Evolutionary conservation across 2,329 filamentous ascomycete species (phyloP).

Genomic region (Elsinoe fawcettii): DNA sequence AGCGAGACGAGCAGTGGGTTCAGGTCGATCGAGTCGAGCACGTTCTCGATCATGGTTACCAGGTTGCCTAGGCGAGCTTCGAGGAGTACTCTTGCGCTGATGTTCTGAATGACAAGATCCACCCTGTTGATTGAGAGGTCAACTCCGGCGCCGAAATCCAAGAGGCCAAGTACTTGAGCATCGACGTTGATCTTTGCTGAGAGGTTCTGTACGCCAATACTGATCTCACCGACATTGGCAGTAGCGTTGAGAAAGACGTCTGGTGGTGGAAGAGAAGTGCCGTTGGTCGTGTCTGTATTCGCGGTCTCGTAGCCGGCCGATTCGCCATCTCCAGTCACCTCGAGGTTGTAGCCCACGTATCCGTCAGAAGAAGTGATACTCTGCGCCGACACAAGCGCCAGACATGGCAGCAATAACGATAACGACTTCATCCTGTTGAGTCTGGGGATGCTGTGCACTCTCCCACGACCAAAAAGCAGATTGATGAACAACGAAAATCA

Average conservation of each 20-base stretch:
- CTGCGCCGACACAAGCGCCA: slow-evolving; percentile 15
- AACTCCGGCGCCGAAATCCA: slow-evolving; percentile 55
- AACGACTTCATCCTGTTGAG: slow-evolving; percentile 2
- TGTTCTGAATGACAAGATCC: slow-evolving; percentile 49
- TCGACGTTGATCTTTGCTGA: slow-evolving; percentile 55
- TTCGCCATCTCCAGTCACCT: slow-evolving; percentile 27
- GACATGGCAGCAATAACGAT: slow-evolving; percentile 6
- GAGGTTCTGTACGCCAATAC: slow-evolving; percentile 52
- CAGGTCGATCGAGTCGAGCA: slow-evolving; percentile 51
- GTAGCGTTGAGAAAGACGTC: slow-evolving; percentile 56
- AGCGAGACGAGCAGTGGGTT: slow-evolving; percentile 48
- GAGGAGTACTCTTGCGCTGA: slow-evolving; percentile 51
- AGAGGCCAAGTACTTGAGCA: slow-evolving; percentile 50
- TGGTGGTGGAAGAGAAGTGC: slow-evolving; percentile 41
- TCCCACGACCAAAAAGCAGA: not conserved
- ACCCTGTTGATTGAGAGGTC: slow-evolving; percentile 52
- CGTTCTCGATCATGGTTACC: slow-evolving; percentile 51
- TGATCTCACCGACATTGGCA: slow-evolving; percentile 51
- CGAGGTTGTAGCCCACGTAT: slow-evolving; percentile 27
- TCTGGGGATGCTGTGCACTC: slow-evolving; percentile 11
- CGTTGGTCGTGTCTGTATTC: slow-evolving; percentile 20
- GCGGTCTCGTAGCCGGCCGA: slow-evolving; percentile 41
- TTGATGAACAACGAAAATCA: not conserved
- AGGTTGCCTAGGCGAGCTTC: slow-evolving; percentile 55
- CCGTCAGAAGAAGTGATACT: slow-evolving; percentile 25